phyloP scores from a whole-genome alignment of 306 rosid species.

The Rosa chinensis region DNA sequence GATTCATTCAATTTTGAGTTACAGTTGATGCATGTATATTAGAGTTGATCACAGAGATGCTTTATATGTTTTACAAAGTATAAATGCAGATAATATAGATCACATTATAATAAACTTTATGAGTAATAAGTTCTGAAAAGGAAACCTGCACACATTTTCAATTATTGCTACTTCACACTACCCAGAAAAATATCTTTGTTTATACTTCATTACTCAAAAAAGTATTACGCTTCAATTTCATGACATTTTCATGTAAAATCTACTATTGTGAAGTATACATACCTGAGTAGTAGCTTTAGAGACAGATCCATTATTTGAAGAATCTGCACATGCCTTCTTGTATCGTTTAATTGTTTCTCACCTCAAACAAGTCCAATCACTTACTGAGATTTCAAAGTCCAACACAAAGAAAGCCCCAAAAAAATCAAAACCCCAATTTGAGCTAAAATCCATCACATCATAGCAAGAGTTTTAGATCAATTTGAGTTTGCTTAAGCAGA shows the following conservation, averaged over 20 bases:
- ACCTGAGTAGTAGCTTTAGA: conserved; percentile 93
- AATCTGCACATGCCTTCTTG: conserved; percentile 78
- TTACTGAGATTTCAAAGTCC: no score
- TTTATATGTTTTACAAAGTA: not conserved
- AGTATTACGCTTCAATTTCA: not conserved
- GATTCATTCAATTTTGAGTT: not conserved
- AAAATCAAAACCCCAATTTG: no score
- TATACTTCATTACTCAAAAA: not conserved
- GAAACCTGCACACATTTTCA: not conserved
- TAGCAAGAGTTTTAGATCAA: no score
- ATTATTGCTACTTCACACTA: not conserved
- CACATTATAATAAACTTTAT: not conserved
- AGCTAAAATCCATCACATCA: no score
- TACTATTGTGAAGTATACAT: conserved; percentile 31
- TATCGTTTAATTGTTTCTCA: conserved; percentile 80
- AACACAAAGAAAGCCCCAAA: no score
- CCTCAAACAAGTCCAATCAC: no score
- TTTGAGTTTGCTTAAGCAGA: no score
- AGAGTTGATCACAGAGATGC: not conserved
- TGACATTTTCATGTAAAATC: not conserved
- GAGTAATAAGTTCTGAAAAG: not conserved
- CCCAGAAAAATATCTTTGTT: not conserved
- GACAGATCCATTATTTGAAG: conserved; percentile 65
- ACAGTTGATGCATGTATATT: not conserved
- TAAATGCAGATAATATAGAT: not conserved